A percentile compares a stretch with the other conserved stretches of the same genome.
phyloP scores from a whole-genome alignment of 2,329 filamentous ascomycete species.

The Tolypocladium album region DNA sequence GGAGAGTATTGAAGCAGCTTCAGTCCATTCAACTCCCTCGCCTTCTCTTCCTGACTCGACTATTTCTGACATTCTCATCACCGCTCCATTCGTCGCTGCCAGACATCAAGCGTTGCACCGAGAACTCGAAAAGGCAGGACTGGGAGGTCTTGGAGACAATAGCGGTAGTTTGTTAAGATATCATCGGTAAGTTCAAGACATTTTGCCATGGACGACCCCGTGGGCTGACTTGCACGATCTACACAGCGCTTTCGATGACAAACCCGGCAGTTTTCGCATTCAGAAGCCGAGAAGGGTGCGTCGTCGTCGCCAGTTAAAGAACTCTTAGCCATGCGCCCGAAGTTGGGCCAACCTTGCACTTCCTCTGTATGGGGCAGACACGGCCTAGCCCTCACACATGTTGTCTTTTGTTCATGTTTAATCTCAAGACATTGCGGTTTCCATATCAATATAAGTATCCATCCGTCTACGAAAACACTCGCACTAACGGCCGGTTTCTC shows the following conservation, averaged over 20 bases:
- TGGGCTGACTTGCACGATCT: not conserved
- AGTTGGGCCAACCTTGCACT: not conserved
- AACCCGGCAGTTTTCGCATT: no score
- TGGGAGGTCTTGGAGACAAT: conserved; percentile 3
- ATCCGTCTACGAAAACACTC: not conserved
- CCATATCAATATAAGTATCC: not conserved
- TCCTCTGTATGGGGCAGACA: not conserved
- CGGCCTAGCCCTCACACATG: not conserved
- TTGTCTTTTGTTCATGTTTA: not conserved
- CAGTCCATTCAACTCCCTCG: not conserved
- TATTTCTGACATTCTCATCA: not conserved
- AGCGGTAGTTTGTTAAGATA: not conserved
- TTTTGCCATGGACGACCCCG: not conserved
- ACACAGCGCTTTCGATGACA: not conserved
- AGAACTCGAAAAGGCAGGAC: conserved; percentile 3
- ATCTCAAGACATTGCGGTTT: not conserved
- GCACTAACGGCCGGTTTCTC: no score
- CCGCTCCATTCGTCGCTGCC: not conserved
- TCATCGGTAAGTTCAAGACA: not conserved
- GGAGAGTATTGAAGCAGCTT: not conserved
- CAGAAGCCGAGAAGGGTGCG: not conserved
- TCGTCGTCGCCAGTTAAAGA: no score
- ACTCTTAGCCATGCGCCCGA: no score
- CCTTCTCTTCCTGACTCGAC: not conserved
- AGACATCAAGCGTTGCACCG: conserved; percentile 1